phyloP scores from a whole-genome alignment of 2,329 filamentous ascomycete species.

The Verticillium klebahnii region DNA sequence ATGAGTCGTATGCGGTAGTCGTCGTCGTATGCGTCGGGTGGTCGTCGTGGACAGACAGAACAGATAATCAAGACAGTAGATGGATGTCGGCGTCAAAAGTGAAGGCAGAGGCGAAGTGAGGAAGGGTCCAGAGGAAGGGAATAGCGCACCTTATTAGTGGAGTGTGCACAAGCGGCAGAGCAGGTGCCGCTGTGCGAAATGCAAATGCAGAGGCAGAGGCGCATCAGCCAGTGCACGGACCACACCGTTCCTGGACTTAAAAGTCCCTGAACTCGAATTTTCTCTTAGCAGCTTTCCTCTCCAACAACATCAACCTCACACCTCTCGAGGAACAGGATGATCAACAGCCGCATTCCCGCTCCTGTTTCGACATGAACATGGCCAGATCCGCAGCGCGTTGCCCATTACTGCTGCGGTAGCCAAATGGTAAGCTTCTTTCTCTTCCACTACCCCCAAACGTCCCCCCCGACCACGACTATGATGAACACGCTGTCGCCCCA shows the following conservation, averaged over 20 bases:
- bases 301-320: not conserved
- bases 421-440: slow-evolving; percentile 11
- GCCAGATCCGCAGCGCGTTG: not conserved
- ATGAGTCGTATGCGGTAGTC: not conserved
- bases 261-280: slow-evolving; percentile 1
- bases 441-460: not conserved
- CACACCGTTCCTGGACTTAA: not conserved
- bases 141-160: not conserved
- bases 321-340: not conserved
- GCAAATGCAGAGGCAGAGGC: not conserved
- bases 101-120: not conserved
- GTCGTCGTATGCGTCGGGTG: not conserved
- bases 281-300: not conserved
- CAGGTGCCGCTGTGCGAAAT: not conserved
- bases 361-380: not conserved
- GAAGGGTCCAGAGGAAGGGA: not conserved
- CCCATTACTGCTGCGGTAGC: not conserved
- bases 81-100: not conserved
- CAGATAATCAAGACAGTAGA: no score
- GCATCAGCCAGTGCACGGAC: slow-evolving; percentile 1
- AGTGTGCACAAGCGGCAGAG: not conserved
- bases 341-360: not conserved
- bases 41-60: no score
- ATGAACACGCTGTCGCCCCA: slow-evolving; percentile 47
- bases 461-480: slow-evolving; percentile 22